phyloP scores from a whole-genome alignment of 129 eudicot genomes.

The Escallonia herrerae region DNA sequence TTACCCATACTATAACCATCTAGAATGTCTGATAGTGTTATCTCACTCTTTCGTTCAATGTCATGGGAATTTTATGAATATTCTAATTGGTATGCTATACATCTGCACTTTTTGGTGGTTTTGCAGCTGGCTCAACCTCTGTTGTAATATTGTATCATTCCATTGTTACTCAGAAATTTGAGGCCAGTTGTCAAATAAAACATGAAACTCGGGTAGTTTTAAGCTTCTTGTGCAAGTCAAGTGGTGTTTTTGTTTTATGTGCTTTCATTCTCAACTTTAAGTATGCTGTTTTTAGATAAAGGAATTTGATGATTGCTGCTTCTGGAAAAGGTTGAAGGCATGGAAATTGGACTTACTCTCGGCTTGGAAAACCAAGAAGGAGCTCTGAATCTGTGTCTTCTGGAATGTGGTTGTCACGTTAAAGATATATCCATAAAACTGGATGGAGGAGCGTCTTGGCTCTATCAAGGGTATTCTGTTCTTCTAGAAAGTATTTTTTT shows the following conservation, averaged over 20 bases:
- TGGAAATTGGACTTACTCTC: slow-evolving; percentile 45
- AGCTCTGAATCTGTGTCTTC: slow-evolving; percentile 29
- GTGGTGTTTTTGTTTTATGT: background rate
- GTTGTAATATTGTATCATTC: too few relatives aligned
- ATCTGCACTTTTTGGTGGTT: too few relatives aligned
- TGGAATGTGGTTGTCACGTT: slow-evolving; percentile 45
- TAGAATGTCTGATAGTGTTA: too few relatives aligned
- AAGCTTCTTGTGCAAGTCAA: background rate
- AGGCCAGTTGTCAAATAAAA: too few relatives aligned
- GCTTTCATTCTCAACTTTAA: slow-evolving; percentile 1
- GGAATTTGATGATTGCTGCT: slow-evolving; percentile 25
- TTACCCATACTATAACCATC: too few relatives aligned
- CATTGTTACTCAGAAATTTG: too few relatives aligned
- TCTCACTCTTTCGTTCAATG: too few relatives aligned
- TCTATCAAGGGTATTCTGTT: slow-evolving; percentile 55
- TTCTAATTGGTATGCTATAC: too few relatives aligned
- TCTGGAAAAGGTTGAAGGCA: slow-evolving; percentile 47
- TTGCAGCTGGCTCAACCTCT: too few relatives aligned
- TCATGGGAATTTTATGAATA: too few relatives aligned
- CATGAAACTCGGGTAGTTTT: background rate
- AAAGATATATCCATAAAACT: slow-evolving; percentile 37
- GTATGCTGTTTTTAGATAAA: background rate
- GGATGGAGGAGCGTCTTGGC: slow-evolving; percentile 69
- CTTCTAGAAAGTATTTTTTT: too few relatives aligned
- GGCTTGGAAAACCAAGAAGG: slow-evolving; percentile 41